phyloP scores from a whole-genome alignment of 345 rosid species.

The Hibiscus trionum region DNA sequence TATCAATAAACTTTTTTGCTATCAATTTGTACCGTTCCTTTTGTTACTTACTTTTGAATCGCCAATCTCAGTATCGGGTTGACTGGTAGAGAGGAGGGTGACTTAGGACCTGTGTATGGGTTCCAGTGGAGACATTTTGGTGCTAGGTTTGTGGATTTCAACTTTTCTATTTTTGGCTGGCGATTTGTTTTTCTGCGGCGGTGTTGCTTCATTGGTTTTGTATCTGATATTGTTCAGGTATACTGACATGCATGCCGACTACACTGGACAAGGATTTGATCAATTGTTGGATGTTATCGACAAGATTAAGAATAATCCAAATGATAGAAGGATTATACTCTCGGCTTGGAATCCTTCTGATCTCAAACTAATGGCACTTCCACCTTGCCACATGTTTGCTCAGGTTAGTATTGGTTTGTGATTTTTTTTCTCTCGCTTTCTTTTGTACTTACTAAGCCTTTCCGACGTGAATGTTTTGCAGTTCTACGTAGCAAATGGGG shows the following conservation, averaged over 20 bases:
- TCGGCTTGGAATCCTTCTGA: conserved; percentile 99
- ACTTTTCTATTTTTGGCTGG: conserved; percentile 5
- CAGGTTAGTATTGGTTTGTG: conserved; percentile 40
- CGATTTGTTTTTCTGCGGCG: background rate
- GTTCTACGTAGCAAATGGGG: conserved; percentile 87
- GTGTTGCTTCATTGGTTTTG: background rate
- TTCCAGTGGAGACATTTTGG: conserved; percentile 99
- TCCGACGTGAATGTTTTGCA: conserved; percentile 20
- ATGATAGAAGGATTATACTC: conserved; percentile 80
- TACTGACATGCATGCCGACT: conserved; percentile 91
- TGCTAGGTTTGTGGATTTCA: conserved; percentile 53
- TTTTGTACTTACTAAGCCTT: background rate
- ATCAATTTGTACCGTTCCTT: background rate
- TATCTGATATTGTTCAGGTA: conserved; percentile 42
- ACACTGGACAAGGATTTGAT: conserved; percentile 92
- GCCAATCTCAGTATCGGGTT: conserved; percentile 56
- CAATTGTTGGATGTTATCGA: conserved; percentile 79
- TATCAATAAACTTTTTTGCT: background rate
- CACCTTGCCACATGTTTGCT: conserved; percentile 99
- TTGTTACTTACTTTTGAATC: conserved; percentile 12
- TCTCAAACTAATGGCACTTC: conserved; percentile 89
- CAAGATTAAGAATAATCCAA: conserved; percentile 87
- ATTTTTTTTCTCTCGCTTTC: background rate
- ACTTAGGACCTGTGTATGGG: conserved; percentile 92
- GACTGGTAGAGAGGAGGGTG: conserved; percentile 83